Conservation (phyloP, 2,329 filamentous ascomycete genomes). For the Penicillium psychrosexuale region DNA sequence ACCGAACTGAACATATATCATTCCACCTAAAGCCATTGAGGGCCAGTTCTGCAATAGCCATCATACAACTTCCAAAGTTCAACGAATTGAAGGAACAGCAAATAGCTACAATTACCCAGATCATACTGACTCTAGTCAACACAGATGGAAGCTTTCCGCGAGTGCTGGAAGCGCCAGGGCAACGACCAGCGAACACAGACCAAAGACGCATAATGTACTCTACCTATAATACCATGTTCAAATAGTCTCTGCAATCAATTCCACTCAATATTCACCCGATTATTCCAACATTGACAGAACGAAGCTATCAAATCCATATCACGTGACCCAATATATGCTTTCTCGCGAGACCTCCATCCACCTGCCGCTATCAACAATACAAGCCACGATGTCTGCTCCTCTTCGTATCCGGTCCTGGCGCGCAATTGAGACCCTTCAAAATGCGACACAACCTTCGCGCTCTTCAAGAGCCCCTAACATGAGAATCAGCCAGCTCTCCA, state of each 20-base stretch:
- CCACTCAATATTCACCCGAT: neutral
- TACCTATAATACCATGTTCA: neutral
- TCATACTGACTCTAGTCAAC: slow-evolving; percentile 3
- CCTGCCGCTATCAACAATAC: slow-evolving; percentile 2
- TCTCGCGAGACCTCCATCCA: slow-evolving; percentile 9
- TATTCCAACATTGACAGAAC: neutral
- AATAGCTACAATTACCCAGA: neutral
- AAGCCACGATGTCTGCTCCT: slow-evolving; percentile 24
- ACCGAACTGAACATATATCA: neutral
- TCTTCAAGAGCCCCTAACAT: slow-evolving; percentile 8
- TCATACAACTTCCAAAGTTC: neutral
- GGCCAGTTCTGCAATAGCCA: neutral
- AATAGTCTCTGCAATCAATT: neutral
- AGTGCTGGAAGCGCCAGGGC: slow-evolving; percentile 87
- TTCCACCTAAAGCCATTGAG: neutral
- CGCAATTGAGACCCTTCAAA: slow-evolving; percentile 19
- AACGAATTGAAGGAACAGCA: too few relatives aligned
- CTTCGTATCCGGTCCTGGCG: slow-evolving; percentile 21
- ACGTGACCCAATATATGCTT: slow-evolving; percentile 20
- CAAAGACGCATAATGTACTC: slow-evolving; percentile 58
- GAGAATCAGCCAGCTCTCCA: slow-evolving; percentile 3
- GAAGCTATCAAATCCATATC: slow-evolving; percentile 5
- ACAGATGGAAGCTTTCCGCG: slow-evolving; percentile 84
- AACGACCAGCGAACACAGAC: slow-evolving; percentile 79
- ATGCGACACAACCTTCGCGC: slow-evolving; percentile 10